Evolutionary conservation across 2,329 filamentous ascomycete genomes (phyloP).

Genomic region (Metarhizium robertsii): DNA sequence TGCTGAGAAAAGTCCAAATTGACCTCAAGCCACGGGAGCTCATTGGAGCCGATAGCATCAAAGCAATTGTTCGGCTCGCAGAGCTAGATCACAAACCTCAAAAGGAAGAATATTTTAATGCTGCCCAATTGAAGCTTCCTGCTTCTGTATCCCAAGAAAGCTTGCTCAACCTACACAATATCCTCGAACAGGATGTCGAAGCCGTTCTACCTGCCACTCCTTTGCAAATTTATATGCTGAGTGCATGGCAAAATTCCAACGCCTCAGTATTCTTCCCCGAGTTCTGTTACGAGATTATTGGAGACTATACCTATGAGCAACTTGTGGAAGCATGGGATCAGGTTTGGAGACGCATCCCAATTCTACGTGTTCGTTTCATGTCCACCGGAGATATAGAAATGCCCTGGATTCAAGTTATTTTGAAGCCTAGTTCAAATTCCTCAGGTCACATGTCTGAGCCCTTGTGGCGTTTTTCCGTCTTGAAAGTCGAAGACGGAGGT

Average conservation of each 20-base stretch:
- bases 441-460: slow-evolving; percentile 7
- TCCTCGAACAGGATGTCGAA: slow-evolving; percentile 40
- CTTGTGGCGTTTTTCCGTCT: slow-evolving; percentile 14
- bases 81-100: background rate
- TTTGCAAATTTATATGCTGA: slow-evolving; percentile 75
- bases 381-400: slow-evolving; percentile 33
- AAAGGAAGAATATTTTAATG: background rate
- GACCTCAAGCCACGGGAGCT: slow-evolving; percentile 61
- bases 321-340: slow-evolving; percentile 52
- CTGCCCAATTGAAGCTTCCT: slow-evolving; percentile 20
- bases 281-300: slow-evolving; percentile 52
- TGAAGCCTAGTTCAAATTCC: slow-evolving; percentile 17
- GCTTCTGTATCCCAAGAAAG: slow-evolving; percentile 25
- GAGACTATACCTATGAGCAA: slow-evolving; percentile 22
- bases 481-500: slow-evolving; percentile 3
- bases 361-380: slow-evolving; percentile 61
- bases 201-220: slow-evolving; percentile 58
- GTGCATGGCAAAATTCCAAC: slow-evolving; percentile 59
- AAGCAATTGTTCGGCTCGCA: slow-evolving; percentile 45
- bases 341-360: slow-evolving; percentile 45
- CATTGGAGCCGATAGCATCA: slow-evolving; percentile 54
- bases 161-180: slow-evolving; percentile 28
- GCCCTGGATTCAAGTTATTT: slow-evolving; percentile 56
- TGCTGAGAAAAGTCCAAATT: slow-evolving; percentile 57
- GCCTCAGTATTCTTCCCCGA: slow-evolving; percentile 64